phyloP scores from a whole-genome alignment of 163 green algal species.

The Dunaliella salina region DNA sequence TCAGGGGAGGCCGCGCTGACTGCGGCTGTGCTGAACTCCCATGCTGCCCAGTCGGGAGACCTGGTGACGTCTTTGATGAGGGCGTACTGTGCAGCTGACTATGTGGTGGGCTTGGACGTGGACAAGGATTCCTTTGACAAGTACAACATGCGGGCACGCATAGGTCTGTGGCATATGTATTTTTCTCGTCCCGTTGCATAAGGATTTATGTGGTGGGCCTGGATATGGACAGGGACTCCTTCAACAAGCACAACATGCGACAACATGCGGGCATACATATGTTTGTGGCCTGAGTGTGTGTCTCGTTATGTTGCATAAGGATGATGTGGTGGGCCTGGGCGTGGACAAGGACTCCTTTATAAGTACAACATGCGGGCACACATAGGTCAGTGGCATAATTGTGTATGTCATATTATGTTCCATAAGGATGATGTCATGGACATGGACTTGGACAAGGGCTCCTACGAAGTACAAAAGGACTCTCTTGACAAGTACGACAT shows the following conservation, averaged over 20 bases:
- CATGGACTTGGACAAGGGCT: no score
- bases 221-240: slow-evolving; percentile 68
- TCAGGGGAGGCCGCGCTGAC: slow-evolving; percentile 57
- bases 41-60: slow-evolving; percentile 15
- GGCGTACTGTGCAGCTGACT: slow-evolving; percentile 63
- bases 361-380: slow-evolving; percentile 56
- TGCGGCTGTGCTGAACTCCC: slow-evolving; percentile 40
- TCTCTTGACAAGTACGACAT: slow-evolving; percentile 70
- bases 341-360: slow-evolving; percentile 69
- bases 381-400: slow-evolving; percentile 10
- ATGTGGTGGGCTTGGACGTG: slow-evolving; percentile 79
- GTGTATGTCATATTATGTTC: no score
- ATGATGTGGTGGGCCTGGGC: slow-evolving; percentile 67
- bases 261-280: background rate
- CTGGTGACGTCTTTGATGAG: slow-evolving; percentile 72
- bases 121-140: slow-evolving; percentile 73
- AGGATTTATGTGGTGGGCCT: slow-evolving; percentile 67
- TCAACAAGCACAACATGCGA: slow-evolving; percentile 67
- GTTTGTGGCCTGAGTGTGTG: no score
- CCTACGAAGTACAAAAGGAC: slow-evolving; percentile 71
- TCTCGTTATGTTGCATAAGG: no score
- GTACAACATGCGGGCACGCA: slow-evolving; percentile 46
- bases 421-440: no score
- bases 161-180: slow-evolving; percentile 19
- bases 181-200: background rate